Evolutionary conservation across 1,139 yeast genomes (phyloP).

Genomic region (Chernovozyma aurita): DNA sequence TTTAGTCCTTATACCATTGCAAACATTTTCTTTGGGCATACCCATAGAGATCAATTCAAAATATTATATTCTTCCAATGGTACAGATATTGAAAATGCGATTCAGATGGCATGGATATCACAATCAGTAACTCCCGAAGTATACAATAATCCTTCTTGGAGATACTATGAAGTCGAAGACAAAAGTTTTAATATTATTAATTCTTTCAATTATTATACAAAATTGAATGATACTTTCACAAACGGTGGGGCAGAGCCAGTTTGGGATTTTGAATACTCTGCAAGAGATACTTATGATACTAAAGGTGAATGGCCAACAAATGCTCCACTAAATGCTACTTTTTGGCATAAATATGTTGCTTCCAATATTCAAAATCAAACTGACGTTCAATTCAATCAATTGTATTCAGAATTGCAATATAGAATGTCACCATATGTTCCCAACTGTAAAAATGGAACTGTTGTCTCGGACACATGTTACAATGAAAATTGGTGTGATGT

Average conservation of each 20-base stretch:
- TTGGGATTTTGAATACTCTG: slow-evolving; percentile 53
- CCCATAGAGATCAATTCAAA: slow-evolving; percentile 66
- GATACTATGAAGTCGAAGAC: slow-evolving; percentile 66
- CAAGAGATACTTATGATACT: slow-evolving; percentile 47
- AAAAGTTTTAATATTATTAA: slow-evolving; percentile 60
- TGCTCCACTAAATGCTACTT: slow-evolving; percentile 55
- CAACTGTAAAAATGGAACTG: slow-evolving; percentile 34
- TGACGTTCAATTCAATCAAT: slow-evolving; percentile 40
- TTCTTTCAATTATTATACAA: slow-evolving; percentile 52
- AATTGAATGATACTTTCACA: slow-evolving; percentile 47
- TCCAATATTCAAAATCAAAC: slow-evolving; percentile 28
- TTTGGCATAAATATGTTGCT: slow-evolving; percentile 47
- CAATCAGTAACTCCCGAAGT: slow-evolving; percentile 63
- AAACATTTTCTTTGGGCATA: slow-evolving; percentile 66
- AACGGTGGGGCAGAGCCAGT: slow-evolving; percentile 47
- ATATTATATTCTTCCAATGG: slow-evolving; percentile 45
- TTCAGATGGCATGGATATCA: slow-evolving; percentile 60
- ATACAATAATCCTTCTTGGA: slow-evolving; percentile 64
- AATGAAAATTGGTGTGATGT: slow-evolving; percentile 41
- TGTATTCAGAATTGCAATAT: slow-evolving; percentile 43
- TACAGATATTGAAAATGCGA: slow-evolving; percentile 36
- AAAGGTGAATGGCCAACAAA: slow-evolving; percentile 43
- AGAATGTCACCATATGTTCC: slow-evolving; percentile 51
- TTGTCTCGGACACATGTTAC: slow-evolving; percentile 31
- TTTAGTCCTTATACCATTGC: slow-evolving; percentile 70